phyloP scores from a whole-genome alignment of 179 eudicot species.

The Spinacia oleracea region DNA sequence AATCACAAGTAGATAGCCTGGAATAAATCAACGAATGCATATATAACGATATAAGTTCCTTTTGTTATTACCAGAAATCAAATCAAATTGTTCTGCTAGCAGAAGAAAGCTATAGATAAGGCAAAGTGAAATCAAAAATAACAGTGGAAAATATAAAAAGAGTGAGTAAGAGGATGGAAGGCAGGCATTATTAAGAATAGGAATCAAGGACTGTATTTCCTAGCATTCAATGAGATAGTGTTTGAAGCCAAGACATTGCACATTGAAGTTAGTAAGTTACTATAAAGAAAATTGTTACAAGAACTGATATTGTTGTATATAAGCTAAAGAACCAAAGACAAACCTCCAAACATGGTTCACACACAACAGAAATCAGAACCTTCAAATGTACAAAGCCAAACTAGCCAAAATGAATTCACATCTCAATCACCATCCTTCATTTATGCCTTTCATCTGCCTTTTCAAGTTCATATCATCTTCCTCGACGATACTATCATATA shows the following conservation, averaged over 20 bases:
- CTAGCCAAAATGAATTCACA: background rate
- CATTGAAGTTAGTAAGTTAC: background rate
- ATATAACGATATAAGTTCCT: background rate
- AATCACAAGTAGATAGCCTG: slow-evolving; percentile 8
- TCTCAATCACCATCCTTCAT: background rate
- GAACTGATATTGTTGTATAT: background rate
- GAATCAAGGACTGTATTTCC: background rate
- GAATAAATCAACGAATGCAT: background rate
- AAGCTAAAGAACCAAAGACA: background rate
- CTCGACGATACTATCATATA: background rate
- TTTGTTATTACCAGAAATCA: background rate
- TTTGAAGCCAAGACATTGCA: background rate
- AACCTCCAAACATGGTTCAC: background rate
- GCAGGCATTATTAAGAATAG: background rate
- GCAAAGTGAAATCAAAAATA: background rate
- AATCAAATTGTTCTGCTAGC: background rate
- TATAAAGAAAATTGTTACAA: background rate
- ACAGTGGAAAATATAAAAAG: background rate
- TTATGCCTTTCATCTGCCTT: background rate
- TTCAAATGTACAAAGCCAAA: background rate
- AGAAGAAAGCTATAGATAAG: background rate
- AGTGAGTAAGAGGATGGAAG: background rate
- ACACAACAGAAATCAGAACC: background rate
- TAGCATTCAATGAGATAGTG: background rate
- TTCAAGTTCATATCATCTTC: background rate